These are phyloP conservation scores for Termitomyces sp. DNA, from an alignment of 768 basidiomycete species.

Conservation along the genomic window DNA sequence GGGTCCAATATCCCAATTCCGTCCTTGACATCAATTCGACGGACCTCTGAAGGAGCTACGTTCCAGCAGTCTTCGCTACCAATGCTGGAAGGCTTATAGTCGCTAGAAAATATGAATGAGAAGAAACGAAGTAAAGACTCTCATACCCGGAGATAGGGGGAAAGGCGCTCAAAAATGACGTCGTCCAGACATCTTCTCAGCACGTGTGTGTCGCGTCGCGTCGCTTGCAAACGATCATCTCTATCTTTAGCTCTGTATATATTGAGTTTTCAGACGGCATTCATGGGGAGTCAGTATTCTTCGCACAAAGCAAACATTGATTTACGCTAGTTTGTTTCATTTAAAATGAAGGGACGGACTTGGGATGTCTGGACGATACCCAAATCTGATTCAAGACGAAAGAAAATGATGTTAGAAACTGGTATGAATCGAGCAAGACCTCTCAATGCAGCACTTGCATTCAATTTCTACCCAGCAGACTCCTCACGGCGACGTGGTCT, in stretches of 20 bases:
- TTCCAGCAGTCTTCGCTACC: neutral
- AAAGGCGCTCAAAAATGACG: neutral
- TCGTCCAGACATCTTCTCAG: neutral
- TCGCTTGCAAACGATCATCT: neutral
- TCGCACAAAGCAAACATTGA: neutral
- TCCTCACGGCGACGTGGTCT: too few relatives aligned
- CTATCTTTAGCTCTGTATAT: too few relatives aligned
- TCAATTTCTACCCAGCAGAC: too few relatives aligned
- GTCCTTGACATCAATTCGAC: neutral
- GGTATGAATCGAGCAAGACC: too few relatives aligned
- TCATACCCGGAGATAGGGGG: too few relatives aligned
- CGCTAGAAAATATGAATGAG: neutral
- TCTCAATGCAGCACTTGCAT: too few relatives aligned
- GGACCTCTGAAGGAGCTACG: neutral
- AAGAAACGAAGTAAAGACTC: neutral
- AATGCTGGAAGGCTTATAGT: too few relatives aligned
- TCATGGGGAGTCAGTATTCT: neutral
- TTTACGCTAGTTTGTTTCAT: neutral
- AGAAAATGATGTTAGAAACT: neutral
- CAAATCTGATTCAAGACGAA: neutral
- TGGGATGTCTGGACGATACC: too few relatives aligned
- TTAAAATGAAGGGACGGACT: neutral
- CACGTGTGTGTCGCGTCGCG: conserved; percentile 2
- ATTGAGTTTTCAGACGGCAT: neutral
- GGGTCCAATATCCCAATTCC: neutral